Base-by-base conservation (phyloP, 2,329 filamentous ascomycete genomes). In the Talaromyces sp. region DNA sequence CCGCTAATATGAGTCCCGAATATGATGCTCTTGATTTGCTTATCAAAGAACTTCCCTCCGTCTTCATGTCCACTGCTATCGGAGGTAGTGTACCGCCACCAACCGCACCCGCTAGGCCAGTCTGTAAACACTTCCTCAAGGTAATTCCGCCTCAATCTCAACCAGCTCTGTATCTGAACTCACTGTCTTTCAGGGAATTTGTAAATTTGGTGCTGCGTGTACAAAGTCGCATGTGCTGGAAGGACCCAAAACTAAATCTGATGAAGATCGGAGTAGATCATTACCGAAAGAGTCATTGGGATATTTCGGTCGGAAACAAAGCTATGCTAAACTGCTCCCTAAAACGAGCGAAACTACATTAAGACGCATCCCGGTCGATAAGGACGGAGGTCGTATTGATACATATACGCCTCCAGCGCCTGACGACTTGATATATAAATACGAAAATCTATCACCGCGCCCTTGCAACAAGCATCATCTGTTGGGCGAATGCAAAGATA, bases 401-500 rank as follows among this genome's bases (percentile, higher is more conserved):
- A 68, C 0, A 75, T 74, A 63, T 67, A 74, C 33, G 67, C 71
- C 8, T 62, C 67, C 0, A 75, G 77, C 0, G 63, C 72, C 0
- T 35, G 62, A 13, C 69, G 64, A 64, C 70, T 1, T 61, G 62
- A 8, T 82, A 79, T 63, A 70, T 73, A 19, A 65, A 67, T 10
- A 72, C 73, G 11, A 69, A 70, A 28, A 68, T 67, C 13, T 63
- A 67, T 2, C 67, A 70, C 17, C 81, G 80, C 62, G 72, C 79
- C 0, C 28, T 22, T 83, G 80, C 66, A 82, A 82, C 63, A 74
- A 72, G 28, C 74, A 75, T 59, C 77, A 81, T 57, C 69, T 83
- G 0, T 71, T 71, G 0, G 69, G 71, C 2, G 60, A 67, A 15
- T 81, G 80, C 62, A 63, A 64, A 31, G 66, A 67, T 40, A 61